Evolutionary conservation across 768 basidiomycete species (phyloP).

Genomic region (Leccinum pellstonianum): DNA sequence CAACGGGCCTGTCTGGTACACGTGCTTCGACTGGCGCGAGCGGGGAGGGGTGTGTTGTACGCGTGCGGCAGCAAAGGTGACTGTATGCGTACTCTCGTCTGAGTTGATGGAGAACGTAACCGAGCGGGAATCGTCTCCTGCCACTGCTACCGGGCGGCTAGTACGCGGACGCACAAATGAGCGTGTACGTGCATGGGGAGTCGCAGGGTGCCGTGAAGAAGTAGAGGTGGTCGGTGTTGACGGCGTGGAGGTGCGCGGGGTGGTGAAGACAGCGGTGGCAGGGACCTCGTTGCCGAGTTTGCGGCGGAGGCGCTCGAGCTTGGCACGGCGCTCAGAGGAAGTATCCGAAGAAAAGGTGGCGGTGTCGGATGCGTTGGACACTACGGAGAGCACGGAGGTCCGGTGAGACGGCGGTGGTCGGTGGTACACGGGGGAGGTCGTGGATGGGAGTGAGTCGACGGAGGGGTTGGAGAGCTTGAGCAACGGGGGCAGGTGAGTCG

Average conservation of each 20-base stretch:
- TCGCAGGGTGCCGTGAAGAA: not conserved
- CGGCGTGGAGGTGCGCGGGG: slow-evolving; percentile 12
- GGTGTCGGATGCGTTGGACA: slow-evolving; percentile 10
- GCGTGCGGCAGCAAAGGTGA: slow-evolving; percentile 21
- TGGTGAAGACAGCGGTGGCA: slow-evolving; percentile 52
- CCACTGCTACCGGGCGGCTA: not conserved
- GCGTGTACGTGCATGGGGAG: slow-evolving; percentile 3
- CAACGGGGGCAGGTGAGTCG: slow-evolving; percentile 28
- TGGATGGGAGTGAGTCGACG: slow-evolving; percentile 4
- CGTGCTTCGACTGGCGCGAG: slow-evolving; percentile 10
- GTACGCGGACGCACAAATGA: not conserved
- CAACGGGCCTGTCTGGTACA: slow-evolving; percentile 22
- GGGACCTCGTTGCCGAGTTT: slow-evolving; percentile 66
- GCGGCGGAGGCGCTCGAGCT: slow-evolving; percentile 62
- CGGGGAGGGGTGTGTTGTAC: slow-evolving; percentile 14
- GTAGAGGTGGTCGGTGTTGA: slow-evolving; percentile 4
- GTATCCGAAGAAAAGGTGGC: slow-evolving; percentile 26
- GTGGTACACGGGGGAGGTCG: slow-evolving; percentile 2
- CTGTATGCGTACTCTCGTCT: slow-evolving; percentile 26
- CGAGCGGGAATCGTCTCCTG: slow-evolving; percentile 22
- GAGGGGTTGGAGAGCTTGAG: slow-evolving; percentile 16
- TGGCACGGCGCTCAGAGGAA: slow-evolving; percentile 46
- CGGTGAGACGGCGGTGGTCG: slow-evolving; percentile 9
- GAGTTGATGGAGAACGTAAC: slow-evolving; percentile 29
- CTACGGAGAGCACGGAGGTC: slow-evolving; percentile 23